These are phyloP conservation scores for Sporothrix dimorphospora DNA, from an alignment of 2,329 filamentous ascomycete species.

Conservation along the genomic window DNA sequence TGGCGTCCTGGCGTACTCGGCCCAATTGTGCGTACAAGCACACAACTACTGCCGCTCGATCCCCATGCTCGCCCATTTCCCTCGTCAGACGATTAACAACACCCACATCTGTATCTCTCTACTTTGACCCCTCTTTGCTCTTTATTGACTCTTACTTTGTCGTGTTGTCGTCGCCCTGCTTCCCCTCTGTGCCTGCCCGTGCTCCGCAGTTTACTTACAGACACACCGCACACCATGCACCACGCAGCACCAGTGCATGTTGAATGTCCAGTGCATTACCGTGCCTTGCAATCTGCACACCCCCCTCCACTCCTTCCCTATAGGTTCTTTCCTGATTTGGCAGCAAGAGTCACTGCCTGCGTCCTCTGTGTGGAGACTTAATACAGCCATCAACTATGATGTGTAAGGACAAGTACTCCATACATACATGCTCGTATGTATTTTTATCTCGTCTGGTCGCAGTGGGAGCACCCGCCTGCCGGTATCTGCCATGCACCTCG, in stretches of 20 bases:
- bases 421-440: background rate
- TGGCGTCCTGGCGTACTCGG: background rate
- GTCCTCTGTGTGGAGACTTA: background rate
- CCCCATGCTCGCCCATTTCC: too few species aligned
- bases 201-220: background rate
- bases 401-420: background rate
- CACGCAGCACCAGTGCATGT: background rate
- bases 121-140: background rate
- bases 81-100: too few species aligned
- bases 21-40: background rate
- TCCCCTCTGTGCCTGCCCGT: background rate
- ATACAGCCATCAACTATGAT: background rate
- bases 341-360: slow-evolving; percentile 8
- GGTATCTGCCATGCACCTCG: slow-evolving; percentile 22
- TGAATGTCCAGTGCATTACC: background rate
- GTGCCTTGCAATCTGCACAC: slow-evolving; percentile 3
- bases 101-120: background rate
- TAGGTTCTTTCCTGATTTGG: slow-evolving; percentile 4
- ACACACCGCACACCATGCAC: background rate
- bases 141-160: background rate
- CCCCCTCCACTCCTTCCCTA: background rate
- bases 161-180: background rate
- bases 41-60: too few species aligned
- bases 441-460: slow-evolving; percentile 20
- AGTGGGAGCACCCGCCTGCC: slow-evolving; percentile 23